A percentile compares a stretch with the other conserved stretches of the same genome.
phyloP scores from a whole-genome alignment of 192 early-diverging fungal genomes.

The Backusella morwellensis region DNA sequence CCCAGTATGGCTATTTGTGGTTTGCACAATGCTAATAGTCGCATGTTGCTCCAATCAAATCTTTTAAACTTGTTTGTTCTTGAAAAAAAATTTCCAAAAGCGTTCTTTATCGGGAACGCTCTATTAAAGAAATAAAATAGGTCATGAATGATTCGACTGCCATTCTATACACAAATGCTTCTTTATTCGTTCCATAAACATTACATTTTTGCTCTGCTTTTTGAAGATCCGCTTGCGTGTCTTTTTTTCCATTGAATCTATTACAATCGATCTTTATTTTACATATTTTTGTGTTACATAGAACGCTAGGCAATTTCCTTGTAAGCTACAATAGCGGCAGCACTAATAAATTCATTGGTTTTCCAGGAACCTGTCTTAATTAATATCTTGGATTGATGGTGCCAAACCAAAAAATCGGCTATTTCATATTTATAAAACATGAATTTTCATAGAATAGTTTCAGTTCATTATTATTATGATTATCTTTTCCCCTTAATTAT shows the following conservation, averaged over 20 bases:
- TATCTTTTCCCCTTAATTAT: neutral
- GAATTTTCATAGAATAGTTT: neutral
- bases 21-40: constrained; percentile 5
- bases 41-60: constrained; percentile 4
- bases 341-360: neutral
- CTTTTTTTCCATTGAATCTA: neutral
- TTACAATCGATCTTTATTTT: neutral
- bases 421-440: neutral
- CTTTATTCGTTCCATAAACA: constrained; percentile 6
- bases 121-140: constrained; percentile 5
- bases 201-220: neutral
- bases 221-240: neutral
- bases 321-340: neutral
- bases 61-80: neutral
- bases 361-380: neutral
- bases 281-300: neutral
- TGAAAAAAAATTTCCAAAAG: constrained; percentile 5
- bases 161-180: constrained; percentile 5
- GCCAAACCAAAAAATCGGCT: neutral
- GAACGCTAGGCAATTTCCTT: neutral
- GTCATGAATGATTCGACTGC: neutral
- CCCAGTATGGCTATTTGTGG: constrained; percentile 5
- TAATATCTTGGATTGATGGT: neutral
- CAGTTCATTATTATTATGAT: neutral
- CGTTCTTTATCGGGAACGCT: constrained; percentile 6